phyloP scores from a whole-genome alignment of 2,329 filamentous ascomycete species.

The Sclerotinia subarctica region DNA sequence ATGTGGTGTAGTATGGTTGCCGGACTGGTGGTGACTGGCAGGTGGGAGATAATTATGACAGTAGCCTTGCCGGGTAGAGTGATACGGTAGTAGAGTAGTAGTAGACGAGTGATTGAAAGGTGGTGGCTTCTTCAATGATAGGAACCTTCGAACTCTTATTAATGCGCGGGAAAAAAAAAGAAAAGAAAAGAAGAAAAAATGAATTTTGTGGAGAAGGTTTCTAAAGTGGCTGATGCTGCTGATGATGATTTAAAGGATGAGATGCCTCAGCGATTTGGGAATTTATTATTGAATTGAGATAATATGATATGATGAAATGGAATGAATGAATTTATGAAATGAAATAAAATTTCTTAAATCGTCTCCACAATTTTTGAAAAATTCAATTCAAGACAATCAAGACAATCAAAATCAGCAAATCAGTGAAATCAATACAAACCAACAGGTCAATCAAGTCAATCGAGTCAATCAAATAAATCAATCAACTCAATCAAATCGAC shows the following conservation, averaged over 20 bases:
- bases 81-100: no score
- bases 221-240: constrained; percentile 2
- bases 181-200: background rate
- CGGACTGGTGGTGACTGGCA: no score
- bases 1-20: no score
- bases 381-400: background rate
- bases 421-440: background rate
- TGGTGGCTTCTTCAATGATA: no score
- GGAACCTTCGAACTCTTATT: no score
- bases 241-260: background rate
- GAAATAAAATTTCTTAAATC: background rate
- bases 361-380: background rate
- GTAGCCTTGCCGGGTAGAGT: no score
- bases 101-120: no score
- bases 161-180: no score
- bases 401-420: background rate
- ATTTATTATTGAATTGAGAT: background rate
- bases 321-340: constrained; percentile 6
- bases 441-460: background rate
- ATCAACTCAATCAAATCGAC: background rate
- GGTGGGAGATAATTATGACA: no score
- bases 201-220: background rate
- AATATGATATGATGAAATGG: background rate
- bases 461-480: background rate
- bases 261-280: background rate